Evolutionary conservation across 169 alveolate species (phyloP), one percentile per base, ranked within the genome.

Genomic region (Theileria luwenshuni): DNA sequence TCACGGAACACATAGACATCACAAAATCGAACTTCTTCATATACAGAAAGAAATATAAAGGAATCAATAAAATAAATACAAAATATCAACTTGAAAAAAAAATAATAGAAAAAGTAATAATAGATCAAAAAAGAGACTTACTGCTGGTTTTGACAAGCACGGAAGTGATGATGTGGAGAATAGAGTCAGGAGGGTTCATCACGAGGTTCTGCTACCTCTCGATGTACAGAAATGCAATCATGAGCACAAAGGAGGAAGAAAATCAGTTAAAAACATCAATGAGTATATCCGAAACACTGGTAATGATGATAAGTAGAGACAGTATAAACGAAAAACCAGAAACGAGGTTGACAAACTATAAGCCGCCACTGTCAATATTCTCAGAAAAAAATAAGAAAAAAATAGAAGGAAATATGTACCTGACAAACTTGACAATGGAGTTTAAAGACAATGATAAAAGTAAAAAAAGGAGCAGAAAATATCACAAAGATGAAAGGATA

Each of bases 141-240:
- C 60, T 79, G 47, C 71, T 28, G 28, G 83, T 79, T 21, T 35
- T 79, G 43, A 79, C 87, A 1, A 23, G 62, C 49, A 42, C 58
- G 59, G 25, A 43, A 12, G 74, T 79, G 49, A 42, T 79, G 58
- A 25, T 79, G 8, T 79, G 87, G 87, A 67, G 83, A 21, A 13
- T 69, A 27, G 42, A 33, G 23, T 41, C 43, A 19, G 87, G 87
- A 27, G 27, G 70, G 8, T 70, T 79, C 21, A 27, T 79, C 41
- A 60, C 74, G 23, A 27, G 65, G 6, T 63, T 70, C 64, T 70
- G 80, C 3, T 68, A 79, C 54, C 48, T 79, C 33, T 58, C 54
- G 43, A 47, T 75, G 17, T 79, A 79, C 47, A 45, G 87, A 6
- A 54, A 64, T 47, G 83, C 87, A 8, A 71, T 79, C 38, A 35